Percentiles rank a stretch among this genome's conserved stretches.
phyloP scores from a whole-genome alignment of 192 early-diverging fungal genomes.

The Jimgerdemannia flammicorona region DNA sequence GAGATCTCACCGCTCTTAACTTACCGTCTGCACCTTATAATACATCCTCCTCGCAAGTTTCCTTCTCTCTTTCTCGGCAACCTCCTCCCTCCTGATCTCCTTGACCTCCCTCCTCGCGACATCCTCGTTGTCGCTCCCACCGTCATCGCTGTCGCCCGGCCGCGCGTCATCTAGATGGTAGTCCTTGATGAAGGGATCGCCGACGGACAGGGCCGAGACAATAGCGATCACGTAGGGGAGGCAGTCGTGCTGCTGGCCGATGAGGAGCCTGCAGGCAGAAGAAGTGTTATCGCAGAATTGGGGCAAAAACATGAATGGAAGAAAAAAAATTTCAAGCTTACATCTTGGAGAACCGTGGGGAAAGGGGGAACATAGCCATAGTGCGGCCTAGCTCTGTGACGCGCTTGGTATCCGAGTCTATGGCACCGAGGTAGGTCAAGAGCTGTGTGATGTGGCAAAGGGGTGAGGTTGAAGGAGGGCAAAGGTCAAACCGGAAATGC shows the following conservation, averaged over 20 bases:
- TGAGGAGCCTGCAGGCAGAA: slow-evolving; percentile 64
- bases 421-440: slow-evolving; percentile 73
- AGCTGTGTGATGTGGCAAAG: slow-evolving; percentile 20
- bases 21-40: slow-evolving; percentile 63
- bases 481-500: neutral
- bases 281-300: neutral
- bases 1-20: neutral
- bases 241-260: slow-evolving; percentile 82
- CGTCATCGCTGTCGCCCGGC: slow-evolving; percentile 46
- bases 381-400: slow-evolving; percentile 83
- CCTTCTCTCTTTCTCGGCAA: slow-evolving; percentile 56
- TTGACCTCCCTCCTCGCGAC: slow-evolving; percentile 47
- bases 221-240: slow-evolving; percentile 88
- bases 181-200: slow-evolving; percentile 88
- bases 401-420: slow-evolving; percentile 56
- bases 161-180: slow-evolving; percentile 56
- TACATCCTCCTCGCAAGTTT: slow-evolving; percentile 60
- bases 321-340: slow-evolving; percentile 23
- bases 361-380: slow-evolving; percentile 89
- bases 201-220: slow-evolving; percentile 89
- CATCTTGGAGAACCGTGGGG: slow-evolving; percentile 91
- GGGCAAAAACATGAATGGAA: too few relatives aligned
- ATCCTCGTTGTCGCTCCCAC: slow-evolving; percentile 33
- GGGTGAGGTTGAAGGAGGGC: neutral
- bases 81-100: slow-evolving; percentile 52